phyloP scores from a whole-genome alignment of 306 rosid species.

The Corylus americana region DNA sequence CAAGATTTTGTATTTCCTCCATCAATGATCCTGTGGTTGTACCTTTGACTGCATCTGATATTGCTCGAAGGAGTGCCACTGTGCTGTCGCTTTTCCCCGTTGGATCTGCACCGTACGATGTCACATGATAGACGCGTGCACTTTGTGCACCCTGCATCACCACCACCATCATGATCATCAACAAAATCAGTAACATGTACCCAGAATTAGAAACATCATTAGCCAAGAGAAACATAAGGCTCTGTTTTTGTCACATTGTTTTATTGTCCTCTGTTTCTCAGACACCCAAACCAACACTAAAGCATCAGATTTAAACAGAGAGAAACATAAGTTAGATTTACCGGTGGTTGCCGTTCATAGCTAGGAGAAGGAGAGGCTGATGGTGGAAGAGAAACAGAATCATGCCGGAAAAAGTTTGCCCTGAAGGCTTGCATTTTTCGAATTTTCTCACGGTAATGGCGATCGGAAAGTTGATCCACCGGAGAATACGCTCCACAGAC shows the following conservation, averaged over 20 bases:
- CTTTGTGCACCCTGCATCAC: conserved; percentile 47
- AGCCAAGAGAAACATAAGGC: neutral
- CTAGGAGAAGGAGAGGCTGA: conserved; percentile 32
- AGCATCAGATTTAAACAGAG: neutral
- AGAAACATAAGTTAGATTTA: neutral
- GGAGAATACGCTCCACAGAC: neutral
- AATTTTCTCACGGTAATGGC: neutral
- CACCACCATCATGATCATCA: neutral
- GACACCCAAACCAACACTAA: too few species aligned
- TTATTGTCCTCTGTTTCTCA: too few species aligned
- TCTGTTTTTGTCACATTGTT: too few species aligned
- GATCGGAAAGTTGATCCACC: neutral
- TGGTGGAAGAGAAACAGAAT: conserved; percentile 41
- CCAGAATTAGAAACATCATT: neutral
- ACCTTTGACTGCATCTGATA: conserved; percentile 55
- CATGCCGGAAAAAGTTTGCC: conserved; percentile 34
- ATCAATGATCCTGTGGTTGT: conserved; percentile 49
- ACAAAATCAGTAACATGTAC: neutral
- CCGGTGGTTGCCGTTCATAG: conserved; percentile 35
- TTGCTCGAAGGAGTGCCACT: conserved; percentile 57
- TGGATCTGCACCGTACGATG: conserved; percentile 86
- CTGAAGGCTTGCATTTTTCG: conserved; percentile 1
- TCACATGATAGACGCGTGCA: conserved; percentile 54
- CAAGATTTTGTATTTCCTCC: conserved; percentile 64
- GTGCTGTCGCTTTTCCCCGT: conserved; percentile 78